Evolutionary conservation across 805 yeast species (phyloP).

Genomic region (Yamadazyma paraphyllophila): DNA sequence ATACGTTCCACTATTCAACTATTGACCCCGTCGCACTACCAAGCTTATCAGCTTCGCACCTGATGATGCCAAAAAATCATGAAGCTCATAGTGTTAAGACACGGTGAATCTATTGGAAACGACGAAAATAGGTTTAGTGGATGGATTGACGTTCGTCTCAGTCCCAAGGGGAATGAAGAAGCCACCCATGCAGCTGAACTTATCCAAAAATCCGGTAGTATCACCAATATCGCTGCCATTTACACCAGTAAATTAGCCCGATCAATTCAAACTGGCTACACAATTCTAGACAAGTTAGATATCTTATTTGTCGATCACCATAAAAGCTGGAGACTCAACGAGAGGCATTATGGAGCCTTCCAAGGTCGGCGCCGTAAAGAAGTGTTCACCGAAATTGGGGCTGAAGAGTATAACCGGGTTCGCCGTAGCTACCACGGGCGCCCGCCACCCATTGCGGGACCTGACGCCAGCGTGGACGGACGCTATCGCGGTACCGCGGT

Average conservation of each 20-base stretch:
- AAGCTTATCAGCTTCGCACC: neutral
- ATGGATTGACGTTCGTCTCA: constrained; percentile 44
- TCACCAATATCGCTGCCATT: constrained; percentile 25
- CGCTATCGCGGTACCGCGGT: constrained; percentile 28
- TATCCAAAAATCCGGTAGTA: constrained; percentile 17
- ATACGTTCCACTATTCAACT: neutral
- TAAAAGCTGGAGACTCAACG: constrained; percentile 43
- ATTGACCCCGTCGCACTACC: neutral
- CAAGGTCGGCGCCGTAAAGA: constrained; percentile 41
- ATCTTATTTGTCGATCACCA: constrained; percentile 37
- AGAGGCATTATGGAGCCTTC: constrained; percentile 43
- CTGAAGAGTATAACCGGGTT: constrained; percentile 36
- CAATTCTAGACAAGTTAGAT: constrained; percentile 30
- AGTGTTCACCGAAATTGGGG: constrained; percentile 33
- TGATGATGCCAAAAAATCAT: constrained; percentile 2
- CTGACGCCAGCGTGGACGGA: constrained; percentile 35
- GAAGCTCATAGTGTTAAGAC: constrained; percentile 41
- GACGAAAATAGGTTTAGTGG: constrained; percentile 45
- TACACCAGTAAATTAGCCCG: constrained; percentile 41
- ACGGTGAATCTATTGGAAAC: constrained; percentile 45
- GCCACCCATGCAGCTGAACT: constrained; percentile 39
- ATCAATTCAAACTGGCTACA: constrained; percentile 41
- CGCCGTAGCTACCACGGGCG: constrained; percentile 37
- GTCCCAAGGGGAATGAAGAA: constrained; percentile 36
- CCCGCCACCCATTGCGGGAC: constrained; percentile 31